phyloP scores from a whole-genome alignment of 805 yeast species.

The Wickerhamomyces tratensis region DNA sequence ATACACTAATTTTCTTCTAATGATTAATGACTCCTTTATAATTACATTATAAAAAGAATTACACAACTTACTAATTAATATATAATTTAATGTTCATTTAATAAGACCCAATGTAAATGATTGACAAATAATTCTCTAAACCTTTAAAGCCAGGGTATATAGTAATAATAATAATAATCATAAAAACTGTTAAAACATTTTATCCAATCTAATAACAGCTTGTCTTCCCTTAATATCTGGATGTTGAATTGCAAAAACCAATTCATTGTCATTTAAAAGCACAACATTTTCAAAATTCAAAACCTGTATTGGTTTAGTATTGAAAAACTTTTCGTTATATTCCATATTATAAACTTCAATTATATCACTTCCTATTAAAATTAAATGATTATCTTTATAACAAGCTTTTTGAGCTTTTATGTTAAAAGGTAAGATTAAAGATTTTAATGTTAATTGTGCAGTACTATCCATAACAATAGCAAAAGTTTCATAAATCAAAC shows the following conservation, averaged over 20 bases:
- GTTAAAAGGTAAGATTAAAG: constrained; percentile 30
- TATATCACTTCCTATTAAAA: constrained; percentile 53
- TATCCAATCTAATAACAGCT: constrained; percentile 33
- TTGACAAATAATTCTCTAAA: no score
- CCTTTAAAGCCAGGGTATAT: no score
- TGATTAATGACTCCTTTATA: no score
- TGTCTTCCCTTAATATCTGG: constrained; percentile 58
- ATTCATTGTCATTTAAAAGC: constrained; percentile 30
- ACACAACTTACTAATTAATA: no score
- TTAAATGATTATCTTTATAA: constrained; percentile 35
- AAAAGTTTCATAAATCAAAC: constrained; percentile 61
- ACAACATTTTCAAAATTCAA: constrained; percentile 60
- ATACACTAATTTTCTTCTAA: no score
- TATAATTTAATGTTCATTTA: no score
- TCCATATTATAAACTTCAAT: constrained; percentile 60
- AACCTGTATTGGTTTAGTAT: constrained; percentile 49
- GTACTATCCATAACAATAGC: constrained; percentile 55
- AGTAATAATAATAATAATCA: no score
- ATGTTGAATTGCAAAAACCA: constrained; percentile 46
- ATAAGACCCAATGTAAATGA: no score
- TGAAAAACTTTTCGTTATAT: constrained; percentile 27
- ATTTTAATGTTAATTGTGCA: constrained; percentile 38
- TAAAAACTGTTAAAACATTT: background rate
- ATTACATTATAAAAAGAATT: no score
- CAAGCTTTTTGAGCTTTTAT: constrained; percentile 29